These are phyloP conservation scores for Thelonectria blattea DNA, from an alignment of 2,329 filamentous ascomycete genomes.

Conservation along the genomic window DNA sequence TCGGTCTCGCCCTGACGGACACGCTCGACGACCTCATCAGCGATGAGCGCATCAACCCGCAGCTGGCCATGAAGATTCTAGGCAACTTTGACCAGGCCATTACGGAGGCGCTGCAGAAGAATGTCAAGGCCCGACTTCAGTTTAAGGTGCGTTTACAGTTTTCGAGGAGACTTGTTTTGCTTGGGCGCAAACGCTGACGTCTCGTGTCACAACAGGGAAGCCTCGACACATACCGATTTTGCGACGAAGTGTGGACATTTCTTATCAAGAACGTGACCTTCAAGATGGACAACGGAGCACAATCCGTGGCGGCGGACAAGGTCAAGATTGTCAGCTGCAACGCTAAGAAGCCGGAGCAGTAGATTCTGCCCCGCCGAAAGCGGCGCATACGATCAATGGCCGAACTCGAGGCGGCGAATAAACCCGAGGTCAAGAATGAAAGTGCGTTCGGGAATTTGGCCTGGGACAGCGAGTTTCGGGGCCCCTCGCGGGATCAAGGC, in stretches of 20 bases:
- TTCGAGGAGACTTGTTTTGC: background rate
- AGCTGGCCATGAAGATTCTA: slow-evolving; percentile 98
- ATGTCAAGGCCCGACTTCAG: slow-evolving; percentile 86
- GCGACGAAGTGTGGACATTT: slow-evolving; percentile 99
- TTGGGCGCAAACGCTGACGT: slow-evolving; percentile 12
- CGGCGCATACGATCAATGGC: too few species aligned
- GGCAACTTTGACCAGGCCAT: slow-evolving; percentile 94
- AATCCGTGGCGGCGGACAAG: slow-evolving; percentile 80
- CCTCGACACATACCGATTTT: slow-evolving; percentile 98
- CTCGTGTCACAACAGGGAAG: slow-evolving; percentile 69
- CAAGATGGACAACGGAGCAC: slow-evolving; percentile 85
- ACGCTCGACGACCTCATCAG: slow-evolving; percentile 97
- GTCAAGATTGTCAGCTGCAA: slow-evolving; percentile 99
- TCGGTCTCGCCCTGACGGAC: slow-evolving; percentile 92
- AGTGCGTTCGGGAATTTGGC: too few species aligned
- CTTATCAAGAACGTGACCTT: slow-evolving; percentile 99
- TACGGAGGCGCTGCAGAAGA: slow-evolving; percentile 87
- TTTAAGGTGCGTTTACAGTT: slow-evolving; percentile 77
- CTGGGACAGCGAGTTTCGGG: too few species aligned
- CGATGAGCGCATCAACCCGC: slow-evolving; percentile 92
- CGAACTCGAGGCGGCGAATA: too few species aligned
- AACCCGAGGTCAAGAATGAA: too few species aligned
- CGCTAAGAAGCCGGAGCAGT: slow-evolving; percentile 68
- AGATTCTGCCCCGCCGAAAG: background rate
- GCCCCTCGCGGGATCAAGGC: too few species aligned